These are phyloP conservation scores for Fraxinus americana DNA, from an alignment of 257 asterid genomes.

Conservation along the genomic window DNA sequence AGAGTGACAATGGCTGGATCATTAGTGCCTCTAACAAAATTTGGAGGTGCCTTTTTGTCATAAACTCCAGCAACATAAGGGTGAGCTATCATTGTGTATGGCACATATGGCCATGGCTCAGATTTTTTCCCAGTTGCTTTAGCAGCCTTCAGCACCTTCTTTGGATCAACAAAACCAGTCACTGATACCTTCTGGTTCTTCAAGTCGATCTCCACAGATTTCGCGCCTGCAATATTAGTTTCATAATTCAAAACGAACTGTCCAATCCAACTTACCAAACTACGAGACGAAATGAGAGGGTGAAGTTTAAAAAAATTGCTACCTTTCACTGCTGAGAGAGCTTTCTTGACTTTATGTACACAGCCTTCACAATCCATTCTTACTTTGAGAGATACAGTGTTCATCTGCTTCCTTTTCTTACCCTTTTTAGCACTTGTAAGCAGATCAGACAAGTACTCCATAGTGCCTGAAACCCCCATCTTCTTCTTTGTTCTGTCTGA, in stretches of 20 bases:
- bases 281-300: too few relatives aligned
- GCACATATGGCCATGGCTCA: slow-evolving; percentile 91
- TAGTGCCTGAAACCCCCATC: slow-evolving; percentile 83
- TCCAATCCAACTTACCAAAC: too few relatives aligned
- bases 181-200: slow-evolving; percentile 86
- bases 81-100: slow-evolving; percentile 69
- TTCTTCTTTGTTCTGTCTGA: slow-evolving; percentile 16
- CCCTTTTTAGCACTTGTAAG: slow-evolving; percentile 47
- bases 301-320: slow-evolving; percentile 32
- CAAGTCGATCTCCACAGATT: slow-evolving; percentile 73
- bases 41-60: slow-evolving; percentile 89
- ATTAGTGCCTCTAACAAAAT: slow-evolving; percentile 56
- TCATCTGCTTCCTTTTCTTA: slow-evolving; percentile 63
- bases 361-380: slow-evolving; percentile 96
- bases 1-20: slow-evolving; percentile 76
- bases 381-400: slow-evolving; percentile 65
- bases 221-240: slow-evolving; percentile 51
- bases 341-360: slow-evolving; percentile 60
- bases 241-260: too few relatives aligned
- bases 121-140: slow-evolving; percentile 61
- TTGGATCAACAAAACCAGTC: slow-evolving; percentile 72
- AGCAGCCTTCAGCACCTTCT: slow-evolving; percentile 79
- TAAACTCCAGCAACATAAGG: slow-evolving; percentile 81
- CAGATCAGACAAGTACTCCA: slow-evolving; percentile 70
- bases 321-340: slow-evolving; percentile 75